These are phyloP conservation scores for Pythium myriotylum DNA, from an alignment of 352 stramenopile genomes.

Conservation along the genomic window DNA sequence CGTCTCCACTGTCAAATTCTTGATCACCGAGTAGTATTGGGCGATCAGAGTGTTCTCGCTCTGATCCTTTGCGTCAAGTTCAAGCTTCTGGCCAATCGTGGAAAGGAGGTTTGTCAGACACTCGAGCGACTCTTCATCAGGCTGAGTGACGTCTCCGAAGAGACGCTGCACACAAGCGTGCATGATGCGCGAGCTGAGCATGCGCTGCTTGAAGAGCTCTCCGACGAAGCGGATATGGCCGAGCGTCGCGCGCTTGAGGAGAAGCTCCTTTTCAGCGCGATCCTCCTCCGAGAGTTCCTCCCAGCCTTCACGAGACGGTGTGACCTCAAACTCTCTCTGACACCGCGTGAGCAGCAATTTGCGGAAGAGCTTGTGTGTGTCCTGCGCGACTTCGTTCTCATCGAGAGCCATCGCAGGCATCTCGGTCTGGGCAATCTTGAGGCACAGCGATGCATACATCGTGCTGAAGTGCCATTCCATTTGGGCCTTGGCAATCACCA, in stretches of 20 bases:
- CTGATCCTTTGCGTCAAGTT: constrained; percentile 55
- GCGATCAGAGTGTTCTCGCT: constrained; percentile 60
- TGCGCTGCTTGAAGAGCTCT: constrained; percentile 95
- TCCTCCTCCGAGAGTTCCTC: constrained; percentile 57
- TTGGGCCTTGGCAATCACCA: constrained; percentile 96
- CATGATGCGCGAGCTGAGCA: constrained; percentile 96
- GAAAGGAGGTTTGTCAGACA: constrained; percentile 95
- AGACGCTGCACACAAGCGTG: constrained; percentile 87
- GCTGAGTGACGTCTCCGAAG: constrained; percentile 76
- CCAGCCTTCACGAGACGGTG: constrained; percentile 72
- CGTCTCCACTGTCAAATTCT: constrained; percentile 60
- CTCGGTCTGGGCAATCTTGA: constrained; percentile 88
- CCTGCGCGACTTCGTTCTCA: constrained; percentile 59
- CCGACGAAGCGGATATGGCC: constrained; percentile 97
- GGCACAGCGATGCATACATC: constrained; percentile 96
- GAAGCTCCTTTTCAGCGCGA: constrained; percentile 72
- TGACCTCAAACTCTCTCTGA: constrained; percentile 94
- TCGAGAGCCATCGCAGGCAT: constrained; percentile 79
- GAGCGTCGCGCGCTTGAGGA: constrained; percentile 81
- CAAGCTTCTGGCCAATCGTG: constrained; percentile 91
- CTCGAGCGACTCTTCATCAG: constrained; percentile 95
- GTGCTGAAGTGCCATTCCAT: constrained; percentile 96
- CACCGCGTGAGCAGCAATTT: constrained; percentile 92
- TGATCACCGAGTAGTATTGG: constrained; percentile 72
- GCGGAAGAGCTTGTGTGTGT: constrained; percentile 93